phyloP scores from a whole-genome alignment of 2,329 filamentous ascomycete genomes.

The Scytalidium lignicola region DNA sequence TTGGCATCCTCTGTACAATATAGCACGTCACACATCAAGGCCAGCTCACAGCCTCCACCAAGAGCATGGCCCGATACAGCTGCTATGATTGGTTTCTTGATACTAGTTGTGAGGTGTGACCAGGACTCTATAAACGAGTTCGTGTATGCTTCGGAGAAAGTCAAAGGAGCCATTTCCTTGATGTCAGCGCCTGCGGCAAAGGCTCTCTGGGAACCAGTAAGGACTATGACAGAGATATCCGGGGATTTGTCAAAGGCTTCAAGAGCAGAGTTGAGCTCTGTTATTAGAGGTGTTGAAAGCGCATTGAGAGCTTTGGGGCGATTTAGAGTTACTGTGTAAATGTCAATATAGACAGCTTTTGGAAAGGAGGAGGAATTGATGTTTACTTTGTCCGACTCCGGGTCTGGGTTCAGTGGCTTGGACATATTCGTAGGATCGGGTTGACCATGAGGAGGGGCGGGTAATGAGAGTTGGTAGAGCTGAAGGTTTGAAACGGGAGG shows the following conservation, averaged over 20 bases:
- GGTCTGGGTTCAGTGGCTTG: conserved; percentile 76
- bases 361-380: neutral
- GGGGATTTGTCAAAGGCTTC: conserved; percentile 63
- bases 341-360: neutral
- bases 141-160: conserved; percentile 82
- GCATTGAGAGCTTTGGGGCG: conserved; percentile 95
- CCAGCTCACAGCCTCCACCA: conserved; percentile 91
- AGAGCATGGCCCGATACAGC: conserved; percentile 93
- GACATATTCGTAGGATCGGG: conserved; percentile 68
- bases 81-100: conserved; percentile 92
- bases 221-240: conserved; percentile 68
- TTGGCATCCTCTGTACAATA: conserved; percentile 84
- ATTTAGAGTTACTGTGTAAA: conserved; percentile 72
- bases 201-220: conserved; percentile 84
- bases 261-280: conserved; percentile 79
- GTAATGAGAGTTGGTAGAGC: conserved; percentile 21
- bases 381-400: conserved; percentile 82
- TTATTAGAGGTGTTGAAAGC: conserved; percentile 83
- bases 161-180: conserved; percentile 95
- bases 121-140: conserved; percentile 92
- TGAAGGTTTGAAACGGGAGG: conserved; percentile 23
- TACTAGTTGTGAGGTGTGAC: conserved; percentile 75
- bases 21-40: conserved; percentile 94
- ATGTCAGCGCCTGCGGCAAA: conserved; percentile 97
- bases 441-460: conserved; percentile 25